Evolutionary conservation across 2,329 filamentous ascomycete genomes (phyloP), one percentile per base, ranked within the genome.

Genomic region (Fusarium drepaniforme): DNA sequence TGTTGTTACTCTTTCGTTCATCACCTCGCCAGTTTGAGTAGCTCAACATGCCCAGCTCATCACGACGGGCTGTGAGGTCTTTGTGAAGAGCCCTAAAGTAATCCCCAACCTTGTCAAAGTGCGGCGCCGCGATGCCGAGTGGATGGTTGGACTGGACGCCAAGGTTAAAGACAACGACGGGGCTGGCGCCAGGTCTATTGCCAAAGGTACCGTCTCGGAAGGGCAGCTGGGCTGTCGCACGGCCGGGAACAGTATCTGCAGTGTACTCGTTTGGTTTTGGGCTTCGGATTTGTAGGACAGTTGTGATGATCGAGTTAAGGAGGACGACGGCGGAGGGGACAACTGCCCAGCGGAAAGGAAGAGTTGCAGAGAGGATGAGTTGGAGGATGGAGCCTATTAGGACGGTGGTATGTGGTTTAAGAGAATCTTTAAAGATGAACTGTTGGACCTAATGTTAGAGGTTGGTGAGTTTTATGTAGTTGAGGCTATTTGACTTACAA

Each of bases 1-100:
- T 84, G 71, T 85, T 85, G 64, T 84, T 82, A 16, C 84, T 83
- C 4, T 73, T 70, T 38, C 83, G 81, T 28, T 84, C 82, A 15
- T 80, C 78, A n/a, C 70, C 82, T 3, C 80, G 81, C 83, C 86
- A 90, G 15, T 75, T 71, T 3, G 84, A 86, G 28, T 80, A 75
- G 42, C 85, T 84, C 3, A 90, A 79, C 69, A 89, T 84, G 6
- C 88, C 89, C 68, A 85, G 85, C 58, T 86, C 82, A 5, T 85
- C 82, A 4, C 83, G 80, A 4, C 85, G 80, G 8, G 75, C 65
- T 3, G 84, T 73, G 7, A 85, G 79, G 1, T 82, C 80, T 0
- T 64, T 58, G 33, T 82, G 74, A 83, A 90, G 86, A 11, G 64
- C 69, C 0, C 51, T 15, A 74, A 89, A 88, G 71, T 80, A 81